A percentile compares a stretch with the other conserved stretches of the same genome.
These are phyloP conservation scores for Deinandra increscens DNA, from an alignment of 129 eudicot genomes.

Conservation along the genomic window DNA sequence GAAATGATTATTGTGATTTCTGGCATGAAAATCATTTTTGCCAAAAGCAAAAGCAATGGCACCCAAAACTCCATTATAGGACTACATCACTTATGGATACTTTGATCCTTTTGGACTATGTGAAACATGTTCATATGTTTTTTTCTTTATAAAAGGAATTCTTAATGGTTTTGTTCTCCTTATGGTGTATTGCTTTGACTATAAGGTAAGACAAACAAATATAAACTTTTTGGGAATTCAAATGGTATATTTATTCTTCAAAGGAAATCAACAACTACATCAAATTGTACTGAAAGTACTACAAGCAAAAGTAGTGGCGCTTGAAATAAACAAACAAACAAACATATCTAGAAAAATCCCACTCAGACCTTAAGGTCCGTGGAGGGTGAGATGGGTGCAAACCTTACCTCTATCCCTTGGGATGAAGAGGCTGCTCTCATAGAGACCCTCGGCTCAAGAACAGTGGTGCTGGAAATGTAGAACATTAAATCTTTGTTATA, in stretches of 20 bases:
- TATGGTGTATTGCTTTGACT: not conserved
- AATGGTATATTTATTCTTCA: not conserved
- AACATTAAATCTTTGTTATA: not conserved
- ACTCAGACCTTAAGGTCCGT: too few species aligned
- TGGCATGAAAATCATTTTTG: not conserved
- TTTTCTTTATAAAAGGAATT: not conserved
- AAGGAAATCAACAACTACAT: not conserved
- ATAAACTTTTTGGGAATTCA: not conserved
- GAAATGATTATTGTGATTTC: not conserved
- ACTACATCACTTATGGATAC: not conserved
- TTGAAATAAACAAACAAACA: too few species aligned
- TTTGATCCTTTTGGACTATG: slow-evolving; percentile 8
- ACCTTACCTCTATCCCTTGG: too few species aligned
- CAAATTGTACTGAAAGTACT: not conserved
- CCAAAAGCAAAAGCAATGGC: not conserved
- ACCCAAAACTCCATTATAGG: not conserved
- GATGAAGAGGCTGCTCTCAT: too few species aligned
- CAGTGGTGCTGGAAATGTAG: slow-evolving; percentile 2
- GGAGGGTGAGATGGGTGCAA: too few species aligned
- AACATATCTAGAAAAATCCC: too few species aligned
- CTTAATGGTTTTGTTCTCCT: not conserved
- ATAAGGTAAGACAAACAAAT: not conserved
- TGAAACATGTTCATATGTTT: slow-evolving; percentile 2
- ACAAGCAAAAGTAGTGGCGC: not conserved
- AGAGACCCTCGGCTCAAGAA: not conserved